phyloP scores from a whole-genome alignment of 1,139 yeast genomes.

The Saccharomyces pastorianus region DNA sequence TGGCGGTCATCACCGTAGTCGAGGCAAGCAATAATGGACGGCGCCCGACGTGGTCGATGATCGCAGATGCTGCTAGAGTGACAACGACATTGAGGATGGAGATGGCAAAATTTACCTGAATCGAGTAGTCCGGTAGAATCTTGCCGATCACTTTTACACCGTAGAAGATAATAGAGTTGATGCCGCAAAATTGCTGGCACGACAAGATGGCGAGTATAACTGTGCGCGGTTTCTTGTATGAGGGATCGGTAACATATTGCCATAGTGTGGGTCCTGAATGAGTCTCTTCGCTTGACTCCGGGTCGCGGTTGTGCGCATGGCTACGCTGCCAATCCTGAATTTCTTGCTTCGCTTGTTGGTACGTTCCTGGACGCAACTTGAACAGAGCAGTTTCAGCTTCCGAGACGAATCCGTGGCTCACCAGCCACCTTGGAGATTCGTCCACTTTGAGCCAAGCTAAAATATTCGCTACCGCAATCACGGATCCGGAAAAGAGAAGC shows the following conservation, averaged over 20 bases:
- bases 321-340: slow-evolving; percentile 28
- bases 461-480: slow-evolving; percentile 46
- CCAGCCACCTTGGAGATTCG: slow-evolving; percentile 84
- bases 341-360: slow-evolving; percentile 27
- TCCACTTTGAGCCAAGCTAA: slow-evolving; percentile 41
- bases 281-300: neutral
- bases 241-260: slow-evolving; percentile 44
- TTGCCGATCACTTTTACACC: slow-evolving; percentile 75
- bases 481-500: slow-evolving; percentile 52
- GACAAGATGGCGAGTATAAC: slow-evolving; percentile 69
- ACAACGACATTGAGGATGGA: slow-evolving; percentile 65
- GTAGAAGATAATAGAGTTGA: slow-evolving; percentile 83
- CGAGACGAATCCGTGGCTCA: slow-evolving; percentile 26
- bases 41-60: slow-evolving; percentile 70
- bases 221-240: slow-evolving; percentile 48
- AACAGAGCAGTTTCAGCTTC: slow-evolving; percentile 35
- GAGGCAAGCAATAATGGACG: slow-evolving; percentile 63
- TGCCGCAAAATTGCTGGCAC: slow-evolving; percentile 91
- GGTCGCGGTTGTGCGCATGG: slow-evolving; percentile 5
- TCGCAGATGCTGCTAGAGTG: slow-evolving; percentile 62
- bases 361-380: slow-evolving; percentile 30
- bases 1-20: slow-evolving; percentile 58
- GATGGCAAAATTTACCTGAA: slow-evolving; percentile 62
- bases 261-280: slow-evolving; percentile 18
- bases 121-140: slow-evolving; percentile 58